Conservation (phyloP, 352 stramenopile genomes). For the Peronospora destructor region DNA sequence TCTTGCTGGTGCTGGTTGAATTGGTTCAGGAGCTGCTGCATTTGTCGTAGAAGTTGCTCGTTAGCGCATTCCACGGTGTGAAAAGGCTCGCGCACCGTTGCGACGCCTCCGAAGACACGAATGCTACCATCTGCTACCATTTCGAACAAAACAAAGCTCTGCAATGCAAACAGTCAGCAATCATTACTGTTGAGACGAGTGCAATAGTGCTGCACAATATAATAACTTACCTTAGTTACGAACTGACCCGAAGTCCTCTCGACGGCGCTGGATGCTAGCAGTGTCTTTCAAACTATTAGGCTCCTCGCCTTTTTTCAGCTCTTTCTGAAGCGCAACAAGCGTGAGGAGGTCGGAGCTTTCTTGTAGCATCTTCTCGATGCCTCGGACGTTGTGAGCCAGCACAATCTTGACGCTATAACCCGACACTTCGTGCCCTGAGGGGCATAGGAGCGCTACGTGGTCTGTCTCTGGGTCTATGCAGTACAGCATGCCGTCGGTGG, state of each 20-base stretch:
- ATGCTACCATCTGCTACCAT: constrained; percentile 12
- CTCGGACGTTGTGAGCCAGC: constrained; percentile 24
- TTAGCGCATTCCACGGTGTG: constrained; percentile 29
- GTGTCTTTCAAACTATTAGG: neutral
- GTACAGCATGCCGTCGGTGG: constrained; percentile 38
- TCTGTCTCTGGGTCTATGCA: constrained; percentile 51
- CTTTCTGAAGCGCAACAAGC: constrained; percentile 13
- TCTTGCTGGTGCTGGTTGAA: constrained; percentile 15
- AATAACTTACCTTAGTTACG: constrained; percentile 18
- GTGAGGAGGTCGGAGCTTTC: constrained; percentile 13
- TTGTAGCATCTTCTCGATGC: constrained; percentile 8
- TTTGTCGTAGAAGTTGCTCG: constrained; percentile 40
- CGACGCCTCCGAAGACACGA: constrained; percentile 40
- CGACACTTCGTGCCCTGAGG: neutral
- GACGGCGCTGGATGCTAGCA: constrained; percentile 3
- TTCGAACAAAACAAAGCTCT: constrained; percentile 26
- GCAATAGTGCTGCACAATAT: neutral
- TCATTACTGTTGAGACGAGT: neutral
- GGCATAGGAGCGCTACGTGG: constrained; percentile 38
- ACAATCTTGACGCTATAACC: constrained; percentile 32
- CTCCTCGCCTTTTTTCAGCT: constrained; percentile 2
- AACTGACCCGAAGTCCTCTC: constrained; percentile 14
- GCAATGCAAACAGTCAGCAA: neutral
- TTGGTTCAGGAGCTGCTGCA: constrained; percentile 33
- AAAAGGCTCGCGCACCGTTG: constrained; percentile 41